These are phyloP conservation scores for Sphaerulina populicola DNA, from an alignment of 2,329 filamentous ascomycete species.

Conservation along the genomic window DNA sequence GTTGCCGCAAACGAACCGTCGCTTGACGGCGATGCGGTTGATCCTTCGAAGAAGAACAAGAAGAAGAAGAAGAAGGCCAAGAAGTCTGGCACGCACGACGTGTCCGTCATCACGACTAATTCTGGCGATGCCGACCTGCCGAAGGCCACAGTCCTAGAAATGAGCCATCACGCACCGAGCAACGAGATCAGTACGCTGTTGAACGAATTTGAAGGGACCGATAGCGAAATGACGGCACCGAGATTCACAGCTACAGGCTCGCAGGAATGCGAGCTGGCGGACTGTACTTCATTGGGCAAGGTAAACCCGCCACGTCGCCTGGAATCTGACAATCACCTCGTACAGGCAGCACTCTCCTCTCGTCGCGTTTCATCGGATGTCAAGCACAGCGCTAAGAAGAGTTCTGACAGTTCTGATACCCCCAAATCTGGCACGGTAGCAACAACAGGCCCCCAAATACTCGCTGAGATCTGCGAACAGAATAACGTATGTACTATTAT, in stretches of 20 bases:
- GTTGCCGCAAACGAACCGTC: neutral
- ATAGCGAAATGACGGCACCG: neutral
- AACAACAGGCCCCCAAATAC: conserved; percentile 1
- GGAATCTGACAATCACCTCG: conserved; percentile 3
- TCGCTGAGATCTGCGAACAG: conserved; percentile 4
- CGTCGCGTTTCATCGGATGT: conserved; percentile 1
- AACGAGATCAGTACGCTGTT: conserved; percentile 8
- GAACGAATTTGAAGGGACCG: conserved; percentile 2
- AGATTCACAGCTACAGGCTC: neutral
- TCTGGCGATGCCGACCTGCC: neutral
- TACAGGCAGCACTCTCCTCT: conserved; percentile 2
- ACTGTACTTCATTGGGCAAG: neutral
- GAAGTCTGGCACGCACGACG: conserved; percentile 1
- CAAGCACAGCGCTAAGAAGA: conserved; percentile 8
- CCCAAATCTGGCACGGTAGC: neutral
- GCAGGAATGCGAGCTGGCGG: neutral
- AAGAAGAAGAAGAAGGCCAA: conserved; percentile 9
- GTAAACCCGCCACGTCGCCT: conserved; percentile 4
- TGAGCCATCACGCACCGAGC: conserved; percentile 6
- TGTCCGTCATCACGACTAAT: neutral
- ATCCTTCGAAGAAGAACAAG: conserved; percentile 7
- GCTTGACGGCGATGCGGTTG: conserved; percentile 3
- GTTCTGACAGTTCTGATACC: conserved; percentile 10
- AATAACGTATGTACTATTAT: conserved; percentile 7
- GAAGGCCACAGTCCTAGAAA: conserved; percentile 7